Conservation (phyloP, 2,329 filamentous ascomycete species). For the Fusarium protoensiforme region DNA sequence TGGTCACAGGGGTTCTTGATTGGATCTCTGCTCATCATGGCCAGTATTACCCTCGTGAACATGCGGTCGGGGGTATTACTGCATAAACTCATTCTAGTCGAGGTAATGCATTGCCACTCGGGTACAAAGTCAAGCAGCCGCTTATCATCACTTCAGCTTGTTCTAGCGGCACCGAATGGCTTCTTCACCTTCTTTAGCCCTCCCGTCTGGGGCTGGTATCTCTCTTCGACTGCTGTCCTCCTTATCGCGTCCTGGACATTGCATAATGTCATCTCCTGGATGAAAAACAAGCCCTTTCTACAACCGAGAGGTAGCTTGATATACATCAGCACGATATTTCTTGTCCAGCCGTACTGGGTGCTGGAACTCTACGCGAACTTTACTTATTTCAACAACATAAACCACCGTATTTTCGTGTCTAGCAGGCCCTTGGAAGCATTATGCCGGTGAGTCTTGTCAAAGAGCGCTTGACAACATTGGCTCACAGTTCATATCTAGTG, state of each 20-base stretch:
- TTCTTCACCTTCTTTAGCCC: slow-evolving; percentile 66
- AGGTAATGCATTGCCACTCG: slow-evolving; percentile 47
- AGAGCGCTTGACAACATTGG: neutral
- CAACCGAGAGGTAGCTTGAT: slow-evolving; percentile 59
- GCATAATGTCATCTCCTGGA: slow-evolving; percentile 75
- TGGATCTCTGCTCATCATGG: slow-evolving; percentile 60
- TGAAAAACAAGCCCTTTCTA: slow-evolving; percentile 73
- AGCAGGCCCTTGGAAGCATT: slow-evolving; percentile 70
- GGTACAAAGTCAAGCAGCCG: neutral
- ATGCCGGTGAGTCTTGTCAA: slow-evolving; percentile 56
- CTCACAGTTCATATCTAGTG: slow-evolving; percentile 47
- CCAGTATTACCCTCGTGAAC: slow-evolving; percentile 59
- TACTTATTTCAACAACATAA: slow-evolving; percentile 67
- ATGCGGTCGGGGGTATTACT: slow-evolving; percentile 59
- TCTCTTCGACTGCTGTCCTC: slow-evolving; percentile 68
- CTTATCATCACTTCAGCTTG: slow-evolving; percentile 51
- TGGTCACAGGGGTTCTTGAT: slow-evolving; percentile 62
- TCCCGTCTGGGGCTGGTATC: slow-evolving; percentile 71
- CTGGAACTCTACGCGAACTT: slow-evolving; percentile 75
- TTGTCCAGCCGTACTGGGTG: slow-evolving; percentile 72
- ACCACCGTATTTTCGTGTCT: slow-evolving; percentile 62
- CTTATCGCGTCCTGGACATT: slow-evolving; percentile 72
- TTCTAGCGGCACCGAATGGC: slow-evolving; percentile 67
- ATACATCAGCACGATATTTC: slow-evolving; percentile 68
- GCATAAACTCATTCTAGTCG: slow-evolving; percentile 61